Evolutionary conservation across 2,329 filamentous ascomycete species (phyloP).

Genomic region (Colletotrichum viniferum): DNA sequence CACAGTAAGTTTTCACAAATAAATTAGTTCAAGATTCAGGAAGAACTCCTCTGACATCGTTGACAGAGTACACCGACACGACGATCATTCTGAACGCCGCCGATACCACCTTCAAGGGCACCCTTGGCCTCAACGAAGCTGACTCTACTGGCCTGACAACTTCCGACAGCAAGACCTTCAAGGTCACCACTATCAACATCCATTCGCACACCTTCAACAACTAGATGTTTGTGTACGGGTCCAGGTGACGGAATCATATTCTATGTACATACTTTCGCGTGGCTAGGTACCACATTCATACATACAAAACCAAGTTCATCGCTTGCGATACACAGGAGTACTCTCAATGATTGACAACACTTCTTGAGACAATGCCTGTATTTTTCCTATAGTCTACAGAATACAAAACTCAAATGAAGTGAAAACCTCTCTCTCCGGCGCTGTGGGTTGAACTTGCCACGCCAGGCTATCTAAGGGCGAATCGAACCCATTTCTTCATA

Average conservation of each 20-base stretch:
- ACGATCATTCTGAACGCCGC: neutral
- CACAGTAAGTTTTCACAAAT: neutral
- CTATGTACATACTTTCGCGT: neutral
- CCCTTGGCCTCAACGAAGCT: neutral
- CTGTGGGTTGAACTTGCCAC: neutral
- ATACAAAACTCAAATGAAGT: neutral
- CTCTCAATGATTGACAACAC: neutral
- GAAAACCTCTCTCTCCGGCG: fast-evolving
- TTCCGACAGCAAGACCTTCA: neutral
- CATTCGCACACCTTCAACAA: neutral
- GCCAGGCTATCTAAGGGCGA: neutral
- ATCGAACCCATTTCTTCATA: neutral
- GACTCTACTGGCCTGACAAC: neutral
- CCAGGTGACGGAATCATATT: neutral
- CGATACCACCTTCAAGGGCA: neutral
- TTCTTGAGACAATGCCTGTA: neutral
- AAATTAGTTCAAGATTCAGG: neutral
- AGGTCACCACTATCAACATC: neutral
- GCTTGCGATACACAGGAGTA: neutral
- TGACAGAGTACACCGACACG: neutral
- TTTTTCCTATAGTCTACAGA: neutral
- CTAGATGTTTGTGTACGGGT: neutral
- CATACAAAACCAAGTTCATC: neutral
- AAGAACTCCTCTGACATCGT: neutral
- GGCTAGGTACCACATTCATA: neutral